These are phyloP conservation scores for Aspergillus diversus DNA, from an alignment of 495 filamentous ascomycete species.

Conservation along the genomic window DNA sequence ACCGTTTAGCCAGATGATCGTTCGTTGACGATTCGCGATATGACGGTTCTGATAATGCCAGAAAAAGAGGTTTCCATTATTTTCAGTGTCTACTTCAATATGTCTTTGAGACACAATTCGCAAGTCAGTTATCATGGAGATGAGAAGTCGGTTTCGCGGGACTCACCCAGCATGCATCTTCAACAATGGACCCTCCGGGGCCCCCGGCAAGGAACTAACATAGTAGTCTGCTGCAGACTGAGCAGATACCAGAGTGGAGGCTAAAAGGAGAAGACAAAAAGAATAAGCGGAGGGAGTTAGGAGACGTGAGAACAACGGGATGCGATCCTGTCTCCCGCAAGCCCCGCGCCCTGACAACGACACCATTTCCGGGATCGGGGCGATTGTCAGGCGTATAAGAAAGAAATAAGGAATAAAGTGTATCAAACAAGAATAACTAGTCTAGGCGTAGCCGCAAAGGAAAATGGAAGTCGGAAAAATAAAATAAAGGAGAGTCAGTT, in stretches of 20 bases:
- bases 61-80: slow-evolving; percentile 95
- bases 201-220: slow-evolving; percentile 79
- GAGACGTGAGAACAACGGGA: slow-evolving; percentile 18
- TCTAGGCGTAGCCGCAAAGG: not conserved
- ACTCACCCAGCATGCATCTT: slow-evolving; percentile 99
- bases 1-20: slow-evolving; percentile 96
- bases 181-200: slow-evolving; percentile 76
- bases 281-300: slow-evolving; percentile 35
- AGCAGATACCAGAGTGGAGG: slow-evolving; percentile 37
- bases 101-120: slow-evolving; percentile 58
- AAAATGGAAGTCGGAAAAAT: slow-evolving; percentile 26
- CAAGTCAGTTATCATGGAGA: not conserved
- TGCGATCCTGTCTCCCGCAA: slow-evolving; percentile 15
- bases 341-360: slow-evolving; percentile 25
- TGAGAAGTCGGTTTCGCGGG: not conserved
- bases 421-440: no score
- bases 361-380: slow-evolving; percentile 23
- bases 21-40: slow-evolving; percentile 88
- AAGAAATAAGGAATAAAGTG: not conserved
- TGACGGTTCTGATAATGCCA: slow-evolving; percentile 97
- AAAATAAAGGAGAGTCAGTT: slow-evolving; percentile 15
- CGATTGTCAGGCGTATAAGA: not conserved
- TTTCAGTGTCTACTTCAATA: slow-evolving; percentile 80
- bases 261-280: slow-evolving; percentile 28
- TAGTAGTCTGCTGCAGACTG: slow-evolving; percentile 84